These are phyloP conservation scores for Cercospora janseana DNA, from an alignment of 2,329 filamentous ascomycete genomes.

Conservation along the genomic window DNA sequence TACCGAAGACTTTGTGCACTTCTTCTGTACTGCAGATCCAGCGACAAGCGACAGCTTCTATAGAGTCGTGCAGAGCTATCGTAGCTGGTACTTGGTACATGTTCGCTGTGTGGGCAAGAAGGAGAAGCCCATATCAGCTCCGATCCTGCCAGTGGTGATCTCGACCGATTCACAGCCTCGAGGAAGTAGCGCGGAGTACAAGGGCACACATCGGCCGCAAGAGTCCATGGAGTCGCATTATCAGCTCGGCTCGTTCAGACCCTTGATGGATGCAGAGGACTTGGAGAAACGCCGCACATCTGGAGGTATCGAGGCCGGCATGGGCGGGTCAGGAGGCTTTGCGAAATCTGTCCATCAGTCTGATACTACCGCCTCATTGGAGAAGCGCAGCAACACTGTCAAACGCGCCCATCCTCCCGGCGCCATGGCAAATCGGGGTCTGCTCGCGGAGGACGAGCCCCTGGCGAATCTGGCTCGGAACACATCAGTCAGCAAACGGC, in stretches of 20 bases:
- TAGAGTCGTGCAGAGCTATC: constrained; percentile 71
- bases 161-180: constrained; percentile 34
- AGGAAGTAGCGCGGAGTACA: constrained; percentile 18
- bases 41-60: constrained; percentile 67
- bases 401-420: constrained; percentile 39
- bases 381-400: constrained; percentile 20
- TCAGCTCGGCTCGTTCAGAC: constrained; percentile 64
- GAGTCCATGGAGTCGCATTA: constrained; percentile 54
- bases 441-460: constrained; percentile 38
- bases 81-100: constrained; percentile 86
- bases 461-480: constrained; percentile 33
- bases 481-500: constrained; percentile 21
- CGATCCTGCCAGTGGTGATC: constrained; percentile 27
- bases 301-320: constrained; percentile 6
- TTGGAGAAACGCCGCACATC: constrained; percentile 44
- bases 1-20: constrained; percentile 85
- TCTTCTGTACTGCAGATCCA: constrained; percentile 78
- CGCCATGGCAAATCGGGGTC: constrained; percentile 26
- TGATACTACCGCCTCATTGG: constrained; percentile 27
- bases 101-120: constrained; percentile 60
- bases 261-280: constrained; percentile 62
- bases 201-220: constrained; percentile 28
- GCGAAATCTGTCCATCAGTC: constrained; percentile 28
- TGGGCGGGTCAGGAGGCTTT: constrained; percentile 17
- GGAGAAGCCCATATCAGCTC: constrained; percentile 27